A percentile compares a stretch with the other conserved stretches of the same genome.
These are phyloP conservation scores for Letharia lupina DNA, from an alignment of 495 filamentous ascomycete genomes.

Conservation along the genomic window DNA sequence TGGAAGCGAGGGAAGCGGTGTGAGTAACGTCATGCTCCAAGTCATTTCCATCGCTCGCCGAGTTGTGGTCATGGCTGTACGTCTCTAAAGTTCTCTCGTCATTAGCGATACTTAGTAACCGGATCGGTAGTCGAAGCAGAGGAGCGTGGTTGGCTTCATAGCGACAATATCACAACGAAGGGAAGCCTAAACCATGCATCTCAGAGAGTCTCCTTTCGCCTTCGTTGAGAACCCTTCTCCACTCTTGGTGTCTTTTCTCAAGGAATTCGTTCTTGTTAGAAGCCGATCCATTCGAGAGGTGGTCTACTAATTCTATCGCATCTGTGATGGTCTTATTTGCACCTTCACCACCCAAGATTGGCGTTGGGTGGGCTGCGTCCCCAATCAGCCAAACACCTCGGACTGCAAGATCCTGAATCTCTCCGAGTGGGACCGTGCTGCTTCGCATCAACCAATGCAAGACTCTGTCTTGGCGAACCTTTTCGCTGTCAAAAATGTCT, in stretches of 20 bases:
- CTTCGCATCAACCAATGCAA: constrained; percentile 39
- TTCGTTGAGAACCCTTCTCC: constrained; percentile 26
- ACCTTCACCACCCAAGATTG: constrained; percentile 35
- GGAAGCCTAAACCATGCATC: constrained; percentile 6
- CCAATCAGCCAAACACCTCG: constrained; percentile 30
- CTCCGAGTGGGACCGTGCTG: constrained; percentile 9
- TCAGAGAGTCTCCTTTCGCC: constrained; percentile 23
- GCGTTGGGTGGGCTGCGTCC: constrained; percentile 34
- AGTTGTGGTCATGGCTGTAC: not conserved
- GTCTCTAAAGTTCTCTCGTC: too few species aligned
- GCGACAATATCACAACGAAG: not conserved
- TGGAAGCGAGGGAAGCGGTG: not conserved
- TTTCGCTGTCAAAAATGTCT: constrained; percentile 28
- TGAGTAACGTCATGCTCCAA: not conserved
- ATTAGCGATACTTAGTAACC: not conserved
- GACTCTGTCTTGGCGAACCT: constrained; percentile 29
- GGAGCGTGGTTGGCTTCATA: not conserved
- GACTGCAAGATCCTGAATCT: constrained; percentile 25
- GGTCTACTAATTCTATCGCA: constrained; percentile 31
- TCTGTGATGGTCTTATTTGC: constrained; percentile 35
- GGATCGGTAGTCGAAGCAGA: not conserved
- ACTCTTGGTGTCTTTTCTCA: constrained; percentile 23
- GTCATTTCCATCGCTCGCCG: not conserved
- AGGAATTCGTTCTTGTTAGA: constrained; percentile 23
- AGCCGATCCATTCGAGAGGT: constrained; percentile 17